A percentile compares a stretch with the other conserved stretches of the same genome.
phyloP scores from a whole-genome alignment of 75 land plant genomes.

The Adiantum capillusveneris region DNA sequence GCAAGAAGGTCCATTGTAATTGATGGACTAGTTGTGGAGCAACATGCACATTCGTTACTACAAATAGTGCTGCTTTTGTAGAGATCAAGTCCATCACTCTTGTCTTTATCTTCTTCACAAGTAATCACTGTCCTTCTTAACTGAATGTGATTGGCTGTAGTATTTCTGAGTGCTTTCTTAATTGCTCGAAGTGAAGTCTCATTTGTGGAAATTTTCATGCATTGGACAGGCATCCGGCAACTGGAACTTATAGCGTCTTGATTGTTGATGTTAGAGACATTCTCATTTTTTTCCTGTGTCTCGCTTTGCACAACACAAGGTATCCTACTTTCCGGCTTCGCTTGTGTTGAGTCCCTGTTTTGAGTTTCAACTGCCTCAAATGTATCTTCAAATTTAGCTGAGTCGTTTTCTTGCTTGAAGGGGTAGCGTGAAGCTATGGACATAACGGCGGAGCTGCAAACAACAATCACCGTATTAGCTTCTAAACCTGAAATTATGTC shows the following conservation, averaged over 20 bases:
- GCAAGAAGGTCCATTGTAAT: background rate
- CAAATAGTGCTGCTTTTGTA: background rate
- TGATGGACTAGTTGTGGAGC: too few species aligned
- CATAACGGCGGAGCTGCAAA: conserved; percentile 92
- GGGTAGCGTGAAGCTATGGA: conserved; percentile 77
- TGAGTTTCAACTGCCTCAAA: background rate
- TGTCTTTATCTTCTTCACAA: background rate
- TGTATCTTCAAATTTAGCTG: background rate
- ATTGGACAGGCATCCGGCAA: too few species aligned
- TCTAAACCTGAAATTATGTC: background rate
- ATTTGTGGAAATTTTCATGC: too few species aligned
- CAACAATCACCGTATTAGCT: background rate
- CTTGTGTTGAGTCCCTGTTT: background rate
- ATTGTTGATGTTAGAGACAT: background rate
- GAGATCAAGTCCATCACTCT: background rate
- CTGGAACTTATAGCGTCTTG: background rate
- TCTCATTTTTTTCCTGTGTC: too few species aligned
- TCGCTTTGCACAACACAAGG: background rate
- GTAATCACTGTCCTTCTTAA: too few species aligned
- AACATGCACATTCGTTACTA: background rate
- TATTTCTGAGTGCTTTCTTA: too few species aligned
- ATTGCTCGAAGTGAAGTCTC: too few species aligned
- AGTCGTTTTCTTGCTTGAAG: background rate
- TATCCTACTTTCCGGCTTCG: background rate
- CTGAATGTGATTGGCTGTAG: too few species aligned